Evolutionary conservation across 139 green algal species (phyloP), one percentile per base, ranked within the genome.

Genomic region (Volvox africanus): DNA sequence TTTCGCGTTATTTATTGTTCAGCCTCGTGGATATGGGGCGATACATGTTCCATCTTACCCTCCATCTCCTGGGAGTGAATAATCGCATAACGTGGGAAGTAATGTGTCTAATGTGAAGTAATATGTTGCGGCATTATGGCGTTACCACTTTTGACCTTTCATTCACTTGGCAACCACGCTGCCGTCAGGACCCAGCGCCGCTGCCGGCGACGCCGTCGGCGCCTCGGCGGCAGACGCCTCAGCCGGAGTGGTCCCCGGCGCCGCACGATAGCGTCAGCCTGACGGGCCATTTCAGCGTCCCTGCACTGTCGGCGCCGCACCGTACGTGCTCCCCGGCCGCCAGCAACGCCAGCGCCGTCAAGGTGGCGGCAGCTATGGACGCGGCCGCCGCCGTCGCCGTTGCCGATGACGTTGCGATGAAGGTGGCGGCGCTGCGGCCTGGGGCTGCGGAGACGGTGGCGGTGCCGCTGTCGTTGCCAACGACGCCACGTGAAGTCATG

Each of bases 241-340:
- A 55, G 14, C 30, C 55, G 9, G 80, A 73, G 13, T 33, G 30
- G 61, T 33, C 82, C 5, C 37, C 65, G 20, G 21, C 65, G 11
- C 65, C 65, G 2, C 65, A 11, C 12, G 22, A 67, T 62, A 71
- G 33, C 35, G 62, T 33, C 82, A n/a, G 20, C 35, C 32, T 88
- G 26, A 81, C 84, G 11, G 84, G 84, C 24, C 84, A 89, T 36
- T 81, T 89, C 68, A 89, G 84, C 84, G 81, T 67, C 0, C 84
- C 84, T 0, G 84, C 81, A 19, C 84, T 89, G 67, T 68, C 84
- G 36, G 84, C 84, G 24, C 84, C 84, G 36, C 84, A 81, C 68
- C 84, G 84, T 36, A 88, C 67, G 3, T 30, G 61, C 24, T 88
- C 82, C n/a, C 22, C 19, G 19, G 13, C 82, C 55, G 11, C 32